Base-by-base conservation (phyloP, 2,329 filamentous ascomycete species). In the Claviceps africana region DNA sequence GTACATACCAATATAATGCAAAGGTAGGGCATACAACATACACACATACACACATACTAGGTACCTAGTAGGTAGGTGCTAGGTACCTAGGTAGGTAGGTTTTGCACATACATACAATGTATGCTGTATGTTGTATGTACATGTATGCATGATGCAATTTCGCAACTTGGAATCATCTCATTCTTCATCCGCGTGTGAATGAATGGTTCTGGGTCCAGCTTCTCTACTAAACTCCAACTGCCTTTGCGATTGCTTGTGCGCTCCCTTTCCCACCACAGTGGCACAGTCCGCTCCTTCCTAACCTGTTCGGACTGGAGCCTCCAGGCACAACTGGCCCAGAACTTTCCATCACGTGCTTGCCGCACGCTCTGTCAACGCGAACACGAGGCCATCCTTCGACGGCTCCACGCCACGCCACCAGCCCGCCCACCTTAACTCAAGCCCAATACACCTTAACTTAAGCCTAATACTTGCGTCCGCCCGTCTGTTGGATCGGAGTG, bases 331-430 rank as follows among this genome's bases (percentile, higher is more conserved):
- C 43, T 30, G 43, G 8, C 43, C 25, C 13, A 31, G 5, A 11
- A 31, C 17, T 31, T 28, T 46, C 19, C n/a, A 46, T 46, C 43
- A 46, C 43, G 43, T 43, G 25, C 13, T 44, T 43, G 28, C n/a
- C 28, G 22, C 30, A 22, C 22, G 21, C 4, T 15, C 37, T 50
- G 31, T 39, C 47, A 51, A 56, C 42, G 52, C 54, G 52, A 56
- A 56, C 54, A 56, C 54, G 54, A 56, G 48, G 19, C 47, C 25
- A 25, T 43, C 43, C n/a, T 43, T 15, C 22, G 40, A 31, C 39
- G 30, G 51, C 42, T 40, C 48, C 52, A 51, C 52, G 37, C 21
- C 35, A 53, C 48, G 31, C 46, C 37, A 40, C 37, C 37, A 33
- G 9, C 31, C 13, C 37, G n/a, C 22, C 48, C 47, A 42, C 21